These are phyloP conservation scores for Thelonectria olida DNA, from an alignment of 2,329 filamentous ascomycete genomes.

Conservation along the genomic window DNA sequence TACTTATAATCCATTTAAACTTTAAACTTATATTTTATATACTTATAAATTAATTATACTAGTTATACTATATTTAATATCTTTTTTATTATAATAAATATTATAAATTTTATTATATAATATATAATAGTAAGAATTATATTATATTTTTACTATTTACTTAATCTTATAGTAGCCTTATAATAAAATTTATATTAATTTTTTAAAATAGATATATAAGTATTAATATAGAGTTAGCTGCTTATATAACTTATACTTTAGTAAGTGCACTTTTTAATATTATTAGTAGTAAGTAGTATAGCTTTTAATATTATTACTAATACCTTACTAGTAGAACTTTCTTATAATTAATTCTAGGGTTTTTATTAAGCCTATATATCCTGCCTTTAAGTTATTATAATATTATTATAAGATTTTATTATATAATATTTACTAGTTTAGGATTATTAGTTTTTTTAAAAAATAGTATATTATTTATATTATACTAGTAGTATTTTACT, in stretches of 20 bases:
- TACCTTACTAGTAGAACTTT: background rate
- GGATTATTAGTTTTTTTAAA: too few species aligned
- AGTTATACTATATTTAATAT: background rate
- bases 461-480: conserved; percentile 7
- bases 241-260: background rate
- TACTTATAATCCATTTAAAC: background rate
- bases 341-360: background rate
- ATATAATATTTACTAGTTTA: conserved; percentile 1
- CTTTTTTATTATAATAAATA: conserved; percentile 9
- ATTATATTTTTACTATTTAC: background rate
- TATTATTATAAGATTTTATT: background rate
- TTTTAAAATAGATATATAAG: too few species aligned
- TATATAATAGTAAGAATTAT: conserved; percentile 2
- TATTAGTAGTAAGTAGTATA: background rate
- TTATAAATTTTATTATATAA: conserved; percentile 7
- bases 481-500: background rate
- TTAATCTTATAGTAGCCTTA: background rate
- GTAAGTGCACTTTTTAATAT: background rate
- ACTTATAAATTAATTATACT: background rate
- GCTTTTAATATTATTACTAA: background rate
- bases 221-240: background rate
- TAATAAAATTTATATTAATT: conserved; percentile 11
- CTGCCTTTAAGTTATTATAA: background rate
- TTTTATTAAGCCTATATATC: background rate
- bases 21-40: background rate